These are phyloP conservation scores for Tylopilus orsonianus DNA, from an alignment of 1,284 basidiomycete species.

Conservation along the genomic window DNA sequence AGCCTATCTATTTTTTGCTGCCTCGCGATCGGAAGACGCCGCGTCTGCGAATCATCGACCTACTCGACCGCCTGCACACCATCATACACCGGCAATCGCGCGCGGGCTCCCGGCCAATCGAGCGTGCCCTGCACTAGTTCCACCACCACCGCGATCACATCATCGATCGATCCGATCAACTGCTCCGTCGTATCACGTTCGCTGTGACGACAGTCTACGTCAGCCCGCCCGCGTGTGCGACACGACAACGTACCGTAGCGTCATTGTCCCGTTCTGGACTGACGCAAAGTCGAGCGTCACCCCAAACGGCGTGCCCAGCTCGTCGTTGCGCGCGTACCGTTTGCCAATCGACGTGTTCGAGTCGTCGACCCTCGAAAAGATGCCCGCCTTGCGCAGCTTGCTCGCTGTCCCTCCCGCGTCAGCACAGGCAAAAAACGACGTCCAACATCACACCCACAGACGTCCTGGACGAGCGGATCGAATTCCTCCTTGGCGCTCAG, in stretches of 20 bases:
- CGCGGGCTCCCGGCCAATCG: conserved; percentile 79
- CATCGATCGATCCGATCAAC: conserved; percentile 89
- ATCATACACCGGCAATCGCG: conserved; percentile 77
- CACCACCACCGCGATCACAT: conserved; percentile 81
- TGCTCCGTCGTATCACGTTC: conserved; percentile 96
- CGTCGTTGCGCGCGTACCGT: conserved; percentile 97
- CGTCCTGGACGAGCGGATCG: conserved; percentile 80
- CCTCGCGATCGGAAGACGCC: not conserved
- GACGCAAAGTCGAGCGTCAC: conserved; percentile 97
- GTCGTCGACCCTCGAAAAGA: conserved; percentile 94
- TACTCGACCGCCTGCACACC: conserved; percentile 83
- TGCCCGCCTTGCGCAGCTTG: conserved; percentile 84
- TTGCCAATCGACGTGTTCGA: conserved; percentile 94
- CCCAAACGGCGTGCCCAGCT: conserved; percentile 96
- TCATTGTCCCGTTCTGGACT: conserved; percentile 85
- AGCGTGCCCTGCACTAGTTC: conserved; percentile 74
- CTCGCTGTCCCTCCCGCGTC: conserved; percentile 56
- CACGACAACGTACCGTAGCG: conserved; percentile 63
- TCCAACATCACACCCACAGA: conserved; percentile 65
- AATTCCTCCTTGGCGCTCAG: conserved; percentile 88
- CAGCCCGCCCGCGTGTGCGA: not conserved
- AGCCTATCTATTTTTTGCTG: not conserved
- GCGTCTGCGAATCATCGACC: not conserved
- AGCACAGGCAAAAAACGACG: not conserved
- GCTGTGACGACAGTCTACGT: conserved; percentile 40